Conservation (phyloP, 768 basidiomycete species). For the Rubroboletus satanas region DNA sequence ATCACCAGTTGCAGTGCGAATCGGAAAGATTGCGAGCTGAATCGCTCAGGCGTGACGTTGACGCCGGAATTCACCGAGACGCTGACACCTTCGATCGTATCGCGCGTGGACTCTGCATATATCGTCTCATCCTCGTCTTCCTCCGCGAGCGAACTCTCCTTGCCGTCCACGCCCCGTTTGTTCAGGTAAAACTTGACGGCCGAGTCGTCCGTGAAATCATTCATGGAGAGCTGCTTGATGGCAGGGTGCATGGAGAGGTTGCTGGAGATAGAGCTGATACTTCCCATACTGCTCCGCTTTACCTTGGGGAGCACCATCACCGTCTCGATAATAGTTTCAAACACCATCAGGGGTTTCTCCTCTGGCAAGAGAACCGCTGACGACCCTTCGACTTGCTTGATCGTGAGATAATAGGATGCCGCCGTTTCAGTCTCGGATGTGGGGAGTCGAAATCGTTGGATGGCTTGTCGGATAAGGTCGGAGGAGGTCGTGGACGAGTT, state of each 20-base stretch:
- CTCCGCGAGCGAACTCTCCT: conserved; percentile 44
- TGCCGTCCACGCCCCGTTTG: conserved; percentile 44
- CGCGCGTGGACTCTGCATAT: conserved; percentile 35
- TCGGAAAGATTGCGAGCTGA: conserved; percentile 76
- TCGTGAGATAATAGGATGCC: conserved; percentile 76
- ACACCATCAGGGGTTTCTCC: conserved; percentile 85
- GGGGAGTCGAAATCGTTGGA: conserved; percentile 88
- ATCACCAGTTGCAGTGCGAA: conserved; percentile 88
- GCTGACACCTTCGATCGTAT: conserved; percentile 28
- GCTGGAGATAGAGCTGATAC: conserved; percentile 89
- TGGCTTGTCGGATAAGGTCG: conserved; percentile 87
- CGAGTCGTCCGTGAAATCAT: conserved; percentile 96
- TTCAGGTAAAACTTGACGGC: conserved; percentile 96
- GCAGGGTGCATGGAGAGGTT: conserved; percentile 94
- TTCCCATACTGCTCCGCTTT: conserved; percentile 89
- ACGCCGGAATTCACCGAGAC: conserved; percentile 24
- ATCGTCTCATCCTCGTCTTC: conserved; percentile 41
- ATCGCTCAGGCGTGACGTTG: conserved; percentile 63
- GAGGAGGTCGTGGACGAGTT: conserved; percentile 79
- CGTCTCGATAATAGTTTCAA: conserved; percentile 79
- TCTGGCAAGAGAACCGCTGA: conserved; percentile 66
- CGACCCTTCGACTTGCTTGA: conserved; percentile 89
- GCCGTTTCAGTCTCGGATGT: conserved; percentile 52
- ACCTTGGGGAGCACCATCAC: conserved; percentile 82
- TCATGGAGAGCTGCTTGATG: conserved; percentile 91